phyloP scores from a whole-genome alignment of 495 filamentous ascomycete genomes.

The Xylaria bambusicola region DNA sequence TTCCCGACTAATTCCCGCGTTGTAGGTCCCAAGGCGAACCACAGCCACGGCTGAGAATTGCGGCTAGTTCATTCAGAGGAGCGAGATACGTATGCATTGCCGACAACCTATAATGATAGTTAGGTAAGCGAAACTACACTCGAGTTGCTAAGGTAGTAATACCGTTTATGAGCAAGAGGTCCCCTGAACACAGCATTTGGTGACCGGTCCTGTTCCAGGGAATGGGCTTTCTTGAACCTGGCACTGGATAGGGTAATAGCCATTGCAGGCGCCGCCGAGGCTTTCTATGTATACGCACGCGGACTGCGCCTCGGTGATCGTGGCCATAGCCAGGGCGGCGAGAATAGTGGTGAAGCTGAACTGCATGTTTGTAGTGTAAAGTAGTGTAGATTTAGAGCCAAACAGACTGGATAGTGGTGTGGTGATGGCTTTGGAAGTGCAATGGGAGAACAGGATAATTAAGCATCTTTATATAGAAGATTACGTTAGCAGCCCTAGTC shows the following conservation, averaged over 20 bases:
- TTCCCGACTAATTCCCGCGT: slow-evolving; percentile 8
- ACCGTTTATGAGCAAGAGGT: slow-evolving; percentile 12
- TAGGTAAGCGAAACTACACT: slow-evolving; percentile 13
- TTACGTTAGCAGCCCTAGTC: no score
- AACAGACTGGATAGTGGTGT: no score
- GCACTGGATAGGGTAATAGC: slow-evolving; percentile 9
- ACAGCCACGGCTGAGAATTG: slow-evolving; percentile 8
- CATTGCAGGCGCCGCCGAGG: slow-evolving; percentile 17
- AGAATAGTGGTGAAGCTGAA: slow-evolving; percentile 14
- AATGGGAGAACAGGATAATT: no score
- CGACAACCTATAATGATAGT: slow-evolving; percentile 9
- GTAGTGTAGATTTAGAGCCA: slow-evolving; percentile 12
- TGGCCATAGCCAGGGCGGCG: slow-evolving; percentile 15
- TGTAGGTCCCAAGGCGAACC: slow-evolving; percentile 5
- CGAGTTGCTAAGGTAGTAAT: slow-evolving; percentile 8
- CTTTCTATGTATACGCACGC: slow-evolving; percentile 11
- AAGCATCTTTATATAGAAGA: no score
- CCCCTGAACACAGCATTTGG: slow-evolving; percentile 9
- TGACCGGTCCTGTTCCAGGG: slow-evolving; percentile 9
- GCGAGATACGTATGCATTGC: slow-evolving; percentile 15
- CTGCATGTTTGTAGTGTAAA: slow-evolving; percentile 13
- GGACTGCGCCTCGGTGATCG: background rate
- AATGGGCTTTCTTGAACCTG: slow-evolving; percentile 11
- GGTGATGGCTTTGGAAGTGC: no score
- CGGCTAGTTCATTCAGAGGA: background rate